Evolutionary conservation across 164 flowering plant species (phyloP).

Genomic region (Umbilicus rupestris): DNA sequence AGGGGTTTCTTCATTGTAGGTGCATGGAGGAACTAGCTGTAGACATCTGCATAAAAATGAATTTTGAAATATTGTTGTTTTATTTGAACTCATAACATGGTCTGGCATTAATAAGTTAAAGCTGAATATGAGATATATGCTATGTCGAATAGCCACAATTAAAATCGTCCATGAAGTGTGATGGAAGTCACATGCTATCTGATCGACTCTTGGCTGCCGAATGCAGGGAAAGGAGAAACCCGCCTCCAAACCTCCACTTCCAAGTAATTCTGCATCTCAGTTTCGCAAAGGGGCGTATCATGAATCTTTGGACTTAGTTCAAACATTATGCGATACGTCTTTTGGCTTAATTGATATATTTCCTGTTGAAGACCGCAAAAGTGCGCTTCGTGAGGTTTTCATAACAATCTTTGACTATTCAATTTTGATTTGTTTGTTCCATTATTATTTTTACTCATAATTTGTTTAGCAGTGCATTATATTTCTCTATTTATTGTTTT

Average conservation of each 20-base stretch:
- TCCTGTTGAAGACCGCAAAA: slow-evolving; percentile 93
- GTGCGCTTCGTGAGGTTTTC: slow-evolving; percentile 85
- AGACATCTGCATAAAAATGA: not conserved
- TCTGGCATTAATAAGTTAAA: not conserved
- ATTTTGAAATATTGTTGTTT: not conserved
- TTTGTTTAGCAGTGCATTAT: not conserved
- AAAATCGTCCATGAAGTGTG: not conserved
- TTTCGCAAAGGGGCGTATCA: slow-evolving; percentile 86
- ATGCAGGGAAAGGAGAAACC: slow-evolving; percentile 54
- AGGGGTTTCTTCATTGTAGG: not conserved
- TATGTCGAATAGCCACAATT: not conserved
- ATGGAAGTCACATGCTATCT: not conserved
- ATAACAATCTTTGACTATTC: not conserved
- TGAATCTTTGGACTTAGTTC: slow-evolving; percentile 90
- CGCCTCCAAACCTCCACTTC: slow-evolving; percentile 73
- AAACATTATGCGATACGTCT: slow-evolving; percentile 82
- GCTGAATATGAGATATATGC: not conserved
- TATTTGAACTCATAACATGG: not conserved
- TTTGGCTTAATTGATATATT: slow-evolving; percentile 92
- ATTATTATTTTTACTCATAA: slow-evolving; percentile 1
- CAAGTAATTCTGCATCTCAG: slow-evolving; percentile 57
- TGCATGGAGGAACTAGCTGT: not conserved
- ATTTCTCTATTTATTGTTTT: slow-evolving; percentile 17
- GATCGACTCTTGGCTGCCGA: slow-evolving; percentile 49
- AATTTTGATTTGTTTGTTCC: not conserved